A percentile compares a stretch with the other conserved stretches of the same genome.
phyloP scores from a whole-genome alignment of 2,329 filamentous ascomycete genomes.

The Hypomyces rosellus region DNA sequence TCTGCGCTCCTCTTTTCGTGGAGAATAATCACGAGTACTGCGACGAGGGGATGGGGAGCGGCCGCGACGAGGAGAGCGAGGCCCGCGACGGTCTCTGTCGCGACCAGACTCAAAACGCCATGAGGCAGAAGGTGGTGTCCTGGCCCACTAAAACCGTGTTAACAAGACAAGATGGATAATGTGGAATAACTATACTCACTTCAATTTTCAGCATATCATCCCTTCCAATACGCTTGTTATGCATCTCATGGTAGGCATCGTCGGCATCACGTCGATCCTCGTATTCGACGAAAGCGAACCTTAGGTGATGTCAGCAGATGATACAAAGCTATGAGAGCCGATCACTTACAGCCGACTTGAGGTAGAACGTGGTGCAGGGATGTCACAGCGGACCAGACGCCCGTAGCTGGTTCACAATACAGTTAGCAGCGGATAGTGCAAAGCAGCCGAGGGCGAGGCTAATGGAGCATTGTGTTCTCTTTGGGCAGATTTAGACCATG shows the following conservation, averaged over 20 bases:
- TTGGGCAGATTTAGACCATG: constrained; percentile 7
- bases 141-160: constrained; percentile 72
- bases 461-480: constrained; percentile 4
- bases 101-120: constrained; percentile 96
- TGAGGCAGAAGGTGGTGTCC: constrained; percentile 93
- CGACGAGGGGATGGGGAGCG: constrained; percentile 75
- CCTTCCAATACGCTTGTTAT: constrained; percentile 95
- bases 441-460: constrained; percentile 14
- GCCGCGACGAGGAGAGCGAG: constrained; percentile 56
- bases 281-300: constrained; percentile 98
- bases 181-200: constrained; percentile 45
- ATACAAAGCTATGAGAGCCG: not conserved
- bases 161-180: not conserved
- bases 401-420: constrained; percentile 64
- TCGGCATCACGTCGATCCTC: constrained; percentile 97
- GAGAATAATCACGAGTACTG: constrained; percentile 72
- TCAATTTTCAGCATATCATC: constrained; percentile 98
- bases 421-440: constrained; percentile 34
- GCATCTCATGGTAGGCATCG: constrained; percentile 99
- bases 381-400: constrained; percentile 95
- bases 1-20: constrained; percentile 80
- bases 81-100: constrained; percentile 57
- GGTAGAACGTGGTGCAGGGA: constrained; percentile 89
- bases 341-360: constrained; percentile 85
- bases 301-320: constrained; percentile 21